A percentile compares a stretch with the other conserved stretches of the same genome.
These are phyloP conservation scores for Phaeosphaeriaceae sp. DNA, from an alignment of 2,329 filamentous ascomycete genomes.

Conservation along the genomic window DNA sequence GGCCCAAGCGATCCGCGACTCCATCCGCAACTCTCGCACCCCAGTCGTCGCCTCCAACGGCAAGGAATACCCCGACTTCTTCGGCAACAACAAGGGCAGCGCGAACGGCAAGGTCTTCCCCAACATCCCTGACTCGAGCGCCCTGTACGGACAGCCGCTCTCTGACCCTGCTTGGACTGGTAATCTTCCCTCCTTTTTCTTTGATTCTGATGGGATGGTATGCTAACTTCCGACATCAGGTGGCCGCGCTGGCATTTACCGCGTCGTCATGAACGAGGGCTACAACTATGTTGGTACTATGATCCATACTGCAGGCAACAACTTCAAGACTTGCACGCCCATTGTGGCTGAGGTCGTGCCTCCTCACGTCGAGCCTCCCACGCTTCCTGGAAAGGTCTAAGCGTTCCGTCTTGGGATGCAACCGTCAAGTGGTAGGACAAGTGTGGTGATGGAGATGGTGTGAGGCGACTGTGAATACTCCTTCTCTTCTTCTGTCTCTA, in stretches of 20 bases:
- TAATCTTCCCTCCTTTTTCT: neutral
- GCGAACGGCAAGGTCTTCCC: neutral
- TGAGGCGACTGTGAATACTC: neutral
- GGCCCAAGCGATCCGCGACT: neutral
- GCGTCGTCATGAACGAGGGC: neutral
- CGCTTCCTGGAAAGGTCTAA: neutral
- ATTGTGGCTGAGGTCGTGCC: neutral
- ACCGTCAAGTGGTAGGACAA: neutral
- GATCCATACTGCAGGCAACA: neutral
- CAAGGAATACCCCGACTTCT: neutral
- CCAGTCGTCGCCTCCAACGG: neutral
- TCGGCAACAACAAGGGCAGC: neutral
- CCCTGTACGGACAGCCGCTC: neutral
- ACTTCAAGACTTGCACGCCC: neutral
- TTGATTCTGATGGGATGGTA: neutral
- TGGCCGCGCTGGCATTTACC: neutral
- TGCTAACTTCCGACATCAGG: neutral
- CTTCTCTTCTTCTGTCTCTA: neutral
- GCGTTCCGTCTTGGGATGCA: neutral
- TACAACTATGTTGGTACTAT: neutral
- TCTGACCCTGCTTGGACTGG: neutral
- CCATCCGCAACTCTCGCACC: neutral
- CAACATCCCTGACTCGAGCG: neutral
- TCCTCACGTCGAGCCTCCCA: neutral
- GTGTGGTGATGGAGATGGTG: neutral